Percentiles rank a stretch among this genome's conserved stretches.
phyloP scores from a whole-genome alignment of 2,329 filamentous ascomycete genomes.

The Fusarium torreyae region DNA sequence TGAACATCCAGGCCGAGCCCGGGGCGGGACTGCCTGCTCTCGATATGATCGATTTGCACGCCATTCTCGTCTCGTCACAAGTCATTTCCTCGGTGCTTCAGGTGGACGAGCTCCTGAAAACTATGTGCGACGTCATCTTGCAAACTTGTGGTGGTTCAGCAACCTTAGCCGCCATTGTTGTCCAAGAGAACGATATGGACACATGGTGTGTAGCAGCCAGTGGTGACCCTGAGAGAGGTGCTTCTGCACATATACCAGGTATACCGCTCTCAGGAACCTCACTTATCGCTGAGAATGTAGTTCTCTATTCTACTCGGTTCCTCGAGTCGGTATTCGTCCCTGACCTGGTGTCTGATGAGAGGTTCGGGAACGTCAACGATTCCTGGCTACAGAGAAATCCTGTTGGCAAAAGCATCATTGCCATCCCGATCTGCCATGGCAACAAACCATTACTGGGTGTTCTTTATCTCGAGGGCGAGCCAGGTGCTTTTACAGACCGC shows the following conservation, averaged over 20 bases:
- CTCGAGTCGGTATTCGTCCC: constrained; percentile 81
- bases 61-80: constrained; percentile 84
- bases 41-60: constrained; percentile 86
- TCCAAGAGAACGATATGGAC: constrained; percentile 75
- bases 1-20: constrained; percentile 68
- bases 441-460: constrained; percentile 79
- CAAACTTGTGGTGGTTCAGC: constrained; percentile 81
- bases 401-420: constrained; percentile 80
- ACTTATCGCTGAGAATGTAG: constrained; percentile 81
- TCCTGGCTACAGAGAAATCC: constrained; percentile 79
- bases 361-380: constrained; percentile 82
- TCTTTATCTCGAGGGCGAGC: constrained; percentile 81
- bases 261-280: constrained; percentile 76
- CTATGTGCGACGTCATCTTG: constrained; percentile 85
- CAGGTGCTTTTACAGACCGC: constrained; percentile 83
- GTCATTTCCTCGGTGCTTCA: constrained; percentile 84
- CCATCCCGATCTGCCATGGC: constrained; percentile 84
- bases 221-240: constrained; percentile 78
- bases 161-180: constrained; percentile 80
- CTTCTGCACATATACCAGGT: constrained; percentile 75
- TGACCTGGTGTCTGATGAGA: constrained; percentile 81
- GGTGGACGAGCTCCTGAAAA: constrained; percentile 81
- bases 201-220: constrained; percentile 82
- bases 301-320: constrained; percentile 83
- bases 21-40: constrained; percentile 78